Evolutionary conservation across 805 yeast species (phyloP), one percentile per base, ranked within the genome.

Genomic region (Metschnikowia colocasiae): DNA sequence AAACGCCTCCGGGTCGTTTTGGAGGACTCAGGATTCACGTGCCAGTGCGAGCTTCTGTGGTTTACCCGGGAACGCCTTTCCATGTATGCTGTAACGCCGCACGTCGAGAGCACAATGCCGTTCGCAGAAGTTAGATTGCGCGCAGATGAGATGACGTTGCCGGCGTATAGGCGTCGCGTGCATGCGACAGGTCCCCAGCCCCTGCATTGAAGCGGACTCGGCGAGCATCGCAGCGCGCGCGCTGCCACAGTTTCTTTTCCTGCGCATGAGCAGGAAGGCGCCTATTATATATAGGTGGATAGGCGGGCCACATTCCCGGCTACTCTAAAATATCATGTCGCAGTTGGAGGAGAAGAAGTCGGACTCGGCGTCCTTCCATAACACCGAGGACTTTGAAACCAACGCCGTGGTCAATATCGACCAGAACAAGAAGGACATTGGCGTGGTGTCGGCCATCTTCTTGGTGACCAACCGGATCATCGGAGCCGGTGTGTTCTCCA

Each of bases 391-490:
- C 40, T 43, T 47, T 33, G 56, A 54, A 44, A 36, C 52, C 27
- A 47, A 46, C 19, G 51, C 53, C 26, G 63, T 67, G 38, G 68
- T 71, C 26, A 64, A 70, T 53, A 43, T 72, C 15, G 80, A 75
- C 53, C 63, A 69, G 48, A 74, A 74, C 61, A 61, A 58, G 43
- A 75, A 75, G 58, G 66, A 71, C 42, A 73, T 74, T 43, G 79
- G 80, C 4, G 61, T 64, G 36, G 47, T 75, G 26, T 71, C 78
- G 18, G 77, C 78, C 31, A 36, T 55, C 12, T 54, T 54, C 43
- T 44, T 56, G 26, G 49, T 55, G 38, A 46, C 58, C 31, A 56
- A 56, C 49, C 46, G 59, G 44, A 56, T 56, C 35, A 49, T 56
- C n/a, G 59, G 59, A 44, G 59, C 59, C 8, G 59, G 59, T 44